Conservation (phyloP, 2,329 filamentous ascomycete genomes). For the Penicillium thymicola region DNA sequence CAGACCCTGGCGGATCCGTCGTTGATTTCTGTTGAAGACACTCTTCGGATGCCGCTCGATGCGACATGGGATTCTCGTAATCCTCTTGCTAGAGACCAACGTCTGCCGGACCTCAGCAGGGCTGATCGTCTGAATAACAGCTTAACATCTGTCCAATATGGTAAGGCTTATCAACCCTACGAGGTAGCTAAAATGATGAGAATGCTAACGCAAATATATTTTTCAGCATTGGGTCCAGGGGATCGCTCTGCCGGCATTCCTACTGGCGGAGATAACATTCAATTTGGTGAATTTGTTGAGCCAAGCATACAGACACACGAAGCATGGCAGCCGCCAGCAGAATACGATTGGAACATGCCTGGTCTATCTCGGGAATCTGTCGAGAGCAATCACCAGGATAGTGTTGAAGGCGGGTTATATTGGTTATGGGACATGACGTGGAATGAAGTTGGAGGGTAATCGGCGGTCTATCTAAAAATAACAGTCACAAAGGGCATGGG, state of each 20-base stretch:
- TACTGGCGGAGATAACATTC: not conserved
- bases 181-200: not conserved
- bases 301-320: not conserved
- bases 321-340: slow-evolving; percentile 3
- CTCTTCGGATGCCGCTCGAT: slow-evolving; percentile 22
- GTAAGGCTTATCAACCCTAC: slow-evolving; percentile 1
- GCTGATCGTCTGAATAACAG: slow-evolving; percentile 24
- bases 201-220: not conserved
- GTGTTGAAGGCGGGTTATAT: slow-evolving; percentile 26
- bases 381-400: slow-evolving; percentile 2
- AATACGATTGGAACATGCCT: slow-evolving; percentile 11
- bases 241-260: slow-evolving; percentile 1
- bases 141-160: slow-evolving; percentile 24
- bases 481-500: not conserved
- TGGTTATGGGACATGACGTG: slow-evolving; percentile 33
- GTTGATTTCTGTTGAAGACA: slow-evolving; percentile 24
- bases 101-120: slow-evolving; percentile 8
- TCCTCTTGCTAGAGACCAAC: slow-evolving; percentile 1
- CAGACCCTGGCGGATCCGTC: not conserved
- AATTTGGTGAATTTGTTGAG: not conserved
- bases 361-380: not conserved
- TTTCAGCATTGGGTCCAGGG: slow-evolving; percentile 11
- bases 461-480: not conserved
- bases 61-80: slow-evolving; percentile 7
- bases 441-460: slow-evolving; percentile 11